Evolutionary conservation across 345 rosid species (phyloP), one percentile per base, ranked within the genome.

Genomic region (Rhizophora apiculata): DNA sequence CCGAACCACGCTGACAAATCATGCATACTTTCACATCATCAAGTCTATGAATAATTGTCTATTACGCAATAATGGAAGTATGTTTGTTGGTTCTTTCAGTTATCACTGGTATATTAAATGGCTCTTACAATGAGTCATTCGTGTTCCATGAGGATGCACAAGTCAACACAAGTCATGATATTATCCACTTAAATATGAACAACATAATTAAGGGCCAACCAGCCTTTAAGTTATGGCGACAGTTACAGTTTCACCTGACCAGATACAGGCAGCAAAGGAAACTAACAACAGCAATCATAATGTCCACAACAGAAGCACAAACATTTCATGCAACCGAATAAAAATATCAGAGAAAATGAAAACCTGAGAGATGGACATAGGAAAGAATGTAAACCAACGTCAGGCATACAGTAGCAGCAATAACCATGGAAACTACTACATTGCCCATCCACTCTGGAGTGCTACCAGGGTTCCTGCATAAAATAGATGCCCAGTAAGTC

Each of bases 311-410:
- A 62, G 34, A 62, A 32, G 32, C 55, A 22, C 57, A 30, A 67
- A 56, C 9, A 37, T 46, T 34, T 52, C 6, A 22, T 16, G 65
- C 70, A 75, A 59, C 27, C 52, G 26, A 58, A 57, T 55, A 79
- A 67, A 55, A 74, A 66, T 27, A 71, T 62, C 48, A 49, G 24
- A 67, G 36, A 57, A 69, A 68, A 36, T 63, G 39, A 46, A 67
- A 80, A 91, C 97, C 97, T 54, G 99, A 88, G 76, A 89, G 88
- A 79, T 95, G 97, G 71, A 92, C 72, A 80, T 95, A 95, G 19
- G 99, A 83, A 75, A 95, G 86, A 53, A 93, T 78, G 82, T 93
- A 89, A 63, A 85, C 88, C 84, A 90, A 64, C 32, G 96, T 88
- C 75, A 92, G 80, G 85, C 90, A 87, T 59, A 87, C 29, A 46